phyloP scores from a whole-genome alignment of 768 basidiomycete species.

The Podaxis carcinomalis region DNA sequence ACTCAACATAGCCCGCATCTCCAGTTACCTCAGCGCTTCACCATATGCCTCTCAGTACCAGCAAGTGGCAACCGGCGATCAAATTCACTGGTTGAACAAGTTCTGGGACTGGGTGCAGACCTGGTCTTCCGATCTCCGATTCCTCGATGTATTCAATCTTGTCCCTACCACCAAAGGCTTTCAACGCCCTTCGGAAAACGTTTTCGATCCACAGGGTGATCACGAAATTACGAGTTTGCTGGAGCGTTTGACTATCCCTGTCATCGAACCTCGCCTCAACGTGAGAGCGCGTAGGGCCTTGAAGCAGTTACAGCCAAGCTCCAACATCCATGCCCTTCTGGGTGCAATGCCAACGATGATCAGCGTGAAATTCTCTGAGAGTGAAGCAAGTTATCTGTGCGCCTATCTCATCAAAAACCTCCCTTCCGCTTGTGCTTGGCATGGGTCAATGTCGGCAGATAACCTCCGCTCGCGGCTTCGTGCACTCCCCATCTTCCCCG shows the following conservation, averaged over 20 bases:
- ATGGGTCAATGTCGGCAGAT: conserved; percentile 9
- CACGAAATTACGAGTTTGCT: conserved; percentile 16
- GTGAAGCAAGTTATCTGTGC: background rate
- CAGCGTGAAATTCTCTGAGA: background rate
- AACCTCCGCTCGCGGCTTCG: conserved; percentile 12
- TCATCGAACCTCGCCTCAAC: conserved; percentile 26
- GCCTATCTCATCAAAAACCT: conserved; percentile 1
- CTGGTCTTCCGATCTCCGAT: conserved; percentile 17
- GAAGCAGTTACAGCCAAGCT: background rate
- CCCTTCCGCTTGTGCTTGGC: background rate
- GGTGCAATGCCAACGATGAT: conserved; percentile 17
- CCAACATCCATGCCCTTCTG: conserved; percentile 24
- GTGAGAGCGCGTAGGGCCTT: conserved; percentile 12
- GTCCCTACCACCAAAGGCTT: conserved; percentile 31
- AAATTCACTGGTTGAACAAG: conserved; percentile 28
- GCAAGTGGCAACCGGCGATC: conserved; percentile 8
- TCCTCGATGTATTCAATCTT: conserved; percentile 17
- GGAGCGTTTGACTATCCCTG: conserved; percentile 25
- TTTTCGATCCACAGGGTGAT: conserved; percentile 23
- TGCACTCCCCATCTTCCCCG: conserved; percentile 26
- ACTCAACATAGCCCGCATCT: conserved; percentile 22
- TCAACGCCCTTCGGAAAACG: conserved; percentile 15
- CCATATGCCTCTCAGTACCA: background rate
- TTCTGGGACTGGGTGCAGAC: conserved; percentile 42
- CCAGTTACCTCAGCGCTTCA: conserved; percentile 22